phyloP scores from a whole-genome alignment of 2,329 filamentous ascomycete genomes.

The Pestalotiopsis sp. region DNA sequence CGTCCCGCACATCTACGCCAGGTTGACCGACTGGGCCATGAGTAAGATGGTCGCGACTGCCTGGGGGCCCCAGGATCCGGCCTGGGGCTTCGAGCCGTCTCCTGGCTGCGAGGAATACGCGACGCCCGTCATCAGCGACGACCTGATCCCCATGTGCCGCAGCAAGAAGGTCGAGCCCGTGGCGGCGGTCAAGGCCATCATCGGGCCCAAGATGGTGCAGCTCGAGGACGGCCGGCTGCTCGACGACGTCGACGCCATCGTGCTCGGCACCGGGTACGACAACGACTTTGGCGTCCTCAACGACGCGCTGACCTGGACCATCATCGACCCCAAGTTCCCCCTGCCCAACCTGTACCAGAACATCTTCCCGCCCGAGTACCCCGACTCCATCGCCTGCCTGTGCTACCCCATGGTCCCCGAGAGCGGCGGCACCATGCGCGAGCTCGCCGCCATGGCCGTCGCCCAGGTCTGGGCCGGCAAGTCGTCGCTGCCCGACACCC shows the following conservation, averaged over 20 bases:
- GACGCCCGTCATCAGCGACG: neutral
- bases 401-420: conserved; percentile 12
- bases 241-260: conserved; percentile 7
- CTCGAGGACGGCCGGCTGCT: conserved; percentile 1
- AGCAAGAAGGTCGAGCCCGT: neutral
- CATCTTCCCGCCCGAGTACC: conserved; percentile 8
- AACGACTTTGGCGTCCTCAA: conserved; percentile 9
- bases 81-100: conserved; percentile 8
- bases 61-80: conserved; percentile 4
- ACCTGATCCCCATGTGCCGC: neutral
- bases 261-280: conserved; percentile 6
- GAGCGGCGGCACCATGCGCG: neutral
- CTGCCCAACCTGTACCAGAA: conserved; percentile 9
- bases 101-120: conserved; percentile 5
- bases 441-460: conserved; percentile 8
- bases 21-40: neutral
- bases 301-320: conserved; percentile 8
- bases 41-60: neutral
- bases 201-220: neutral
- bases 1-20: neutral
- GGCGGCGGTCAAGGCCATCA: neutral
- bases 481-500: neutral
- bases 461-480: conserved; percentile 8
- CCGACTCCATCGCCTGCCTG: conserved; percentile 4
- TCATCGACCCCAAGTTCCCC: conserved; percentile 8